Base-by-base conservation (phyloP, 176 grass and related monocot species). In the Cenchrus americanus region DNA sequence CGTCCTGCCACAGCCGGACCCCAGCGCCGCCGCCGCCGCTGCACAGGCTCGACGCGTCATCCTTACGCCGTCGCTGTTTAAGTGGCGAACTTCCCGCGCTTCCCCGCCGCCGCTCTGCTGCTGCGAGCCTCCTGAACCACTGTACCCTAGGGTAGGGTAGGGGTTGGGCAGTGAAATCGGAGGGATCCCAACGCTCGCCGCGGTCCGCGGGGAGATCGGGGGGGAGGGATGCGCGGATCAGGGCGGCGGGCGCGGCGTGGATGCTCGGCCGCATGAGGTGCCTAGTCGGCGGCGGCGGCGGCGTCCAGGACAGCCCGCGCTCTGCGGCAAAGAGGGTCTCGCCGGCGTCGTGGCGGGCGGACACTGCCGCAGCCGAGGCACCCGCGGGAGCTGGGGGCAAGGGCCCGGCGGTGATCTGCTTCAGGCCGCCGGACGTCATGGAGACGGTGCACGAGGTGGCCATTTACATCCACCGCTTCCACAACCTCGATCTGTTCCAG, bases 401-500 rank as follows among this genome's bases (percentile, higher is more conserved):
- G 75, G 47, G 67, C 32, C 23, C 24, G 7, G 71, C 24, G 7
- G 71, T 13, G 62, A 10, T 85, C 85, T 17, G 42, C 44, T 82
- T 96, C 83, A 69, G 52, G 21, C 50, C 81, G 78, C 96, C 91
- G 37, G 89, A 95, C 77, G 80, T 91, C 79, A 79, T 98, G 80
- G 95, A 98, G 82, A 98, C 95, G 40, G 70, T 91, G 80, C 95
- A 95, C 85, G 95, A 98, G 86, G 87, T 98, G 66, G 95, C 95
- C 52, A 86, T 98, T 67, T 98, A 98, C 82, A 90, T 98, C 82
- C 92, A 98, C 76, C 92, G 95, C 12, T 98, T 98, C 87, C 95
- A 98, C 84, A 98, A 98, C 83, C 95, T 98, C 51, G 95, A 98
- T 94, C 95, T 98, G 71, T 98, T 98, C 87, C 95, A 98, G 82